Evolutionary conservation across 495 filamentous ascomycete species (phyloP), one percentile per base, ranked within the genome.

Genomic region (Daldinia decipiens): DNA sequence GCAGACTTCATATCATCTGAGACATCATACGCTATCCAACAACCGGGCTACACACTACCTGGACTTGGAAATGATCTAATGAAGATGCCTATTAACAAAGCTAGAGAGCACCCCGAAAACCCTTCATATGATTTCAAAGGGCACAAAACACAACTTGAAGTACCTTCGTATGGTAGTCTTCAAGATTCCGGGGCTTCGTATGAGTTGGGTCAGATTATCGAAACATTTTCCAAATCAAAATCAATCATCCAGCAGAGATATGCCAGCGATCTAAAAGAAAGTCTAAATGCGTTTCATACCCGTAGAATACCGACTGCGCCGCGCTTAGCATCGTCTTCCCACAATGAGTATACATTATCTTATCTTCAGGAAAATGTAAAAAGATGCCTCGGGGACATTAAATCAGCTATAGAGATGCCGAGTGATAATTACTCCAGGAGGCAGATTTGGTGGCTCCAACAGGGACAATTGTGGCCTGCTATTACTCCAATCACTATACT

Each of bases 381-480:
- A 7, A n/a, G 19, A 11, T 24, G 4, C 19, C 31, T 72, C 17
- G 31, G 15, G 1, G 59, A 72, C 5, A 68, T 72, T 8, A 21
- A 43, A 27, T 26, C 38, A 19, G 64, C 64, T 4, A 17, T 72
- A 19, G 47, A 60, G 34, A 47, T 56, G n/a, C 69, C 64, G 19
- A 71, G 15, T n/a, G 27, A 43, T 3, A 21, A 9, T 11, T 63
- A 39, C 27, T 67, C 69, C 1, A 19, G n/a, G 7, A 62, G 24
- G 13, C 69, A 72, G 24, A 73, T 74, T 27, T 11, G 36, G 19
- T 90, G 87, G 87, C 79, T 90, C 6, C 51, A 77, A 34, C 31
- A 65, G 8, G 84, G 81, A 5, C 75, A 78, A 9, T 69, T 91
- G 3, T 89, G 86, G 84, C 89, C 89, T 15, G 77, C 74, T 19